A percentile compares a stretch with the other conserved stretches of the same genome.
Conservation (phyloP, 345 rosid genomes). For the Eucalyptus viminalis region DNA sequence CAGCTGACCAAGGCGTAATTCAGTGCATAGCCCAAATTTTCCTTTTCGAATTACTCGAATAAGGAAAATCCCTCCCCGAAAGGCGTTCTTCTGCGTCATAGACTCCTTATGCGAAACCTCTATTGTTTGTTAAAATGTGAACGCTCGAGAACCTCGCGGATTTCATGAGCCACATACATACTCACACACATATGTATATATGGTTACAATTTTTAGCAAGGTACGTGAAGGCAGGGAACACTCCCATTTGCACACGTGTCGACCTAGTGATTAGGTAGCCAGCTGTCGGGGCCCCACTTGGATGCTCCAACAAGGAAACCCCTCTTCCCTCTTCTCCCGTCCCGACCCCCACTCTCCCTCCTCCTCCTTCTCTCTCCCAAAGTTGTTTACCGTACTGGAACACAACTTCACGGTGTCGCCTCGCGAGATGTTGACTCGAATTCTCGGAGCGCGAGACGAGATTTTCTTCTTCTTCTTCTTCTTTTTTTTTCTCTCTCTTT, state of each 20-base stretch:
- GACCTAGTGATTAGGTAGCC: background rate
- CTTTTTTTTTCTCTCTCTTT: too few relatives aligned
- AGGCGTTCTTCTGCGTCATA: background rate
- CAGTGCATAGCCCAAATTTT: background rate
- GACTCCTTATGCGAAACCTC: background rate
- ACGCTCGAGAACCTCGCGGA: background rate
- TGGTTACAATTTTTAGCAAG: background rate
- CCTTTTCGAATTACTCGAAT: background rate
- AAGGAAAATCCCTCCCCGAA: background rate
- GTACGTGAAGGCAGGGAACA: conserved; percentile 43
- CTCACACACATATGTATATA: too few relatives aligned
- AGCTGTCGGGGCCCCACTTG: conserved; percentile 10
- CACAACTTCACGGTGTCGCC: background rate
- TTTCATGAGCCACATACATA: background rate
- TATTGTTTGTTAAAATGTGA: background rate
- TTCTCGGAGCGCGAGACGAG: background rate
- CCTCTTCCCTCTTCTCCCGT: background rate
- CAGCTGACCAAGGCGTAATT: background rate
- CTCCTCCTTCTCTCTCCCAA: background rate
- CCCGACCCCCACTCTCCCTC: background rate
- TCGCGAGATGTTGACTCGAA: background rate
- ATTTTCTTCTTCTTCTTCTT: accelerated
- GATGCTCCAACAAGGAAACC: conserved; percentile 6
- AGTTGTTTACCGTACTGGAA: background rate
- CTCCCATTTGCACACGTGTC: conserved; percentile 46